Evolutionary conservation across 2,329 filamentous ascomycete species (phyloP), one percentile per base, ranked within the genome.

Genomic region (Rutstroemia sp.): DNA sequence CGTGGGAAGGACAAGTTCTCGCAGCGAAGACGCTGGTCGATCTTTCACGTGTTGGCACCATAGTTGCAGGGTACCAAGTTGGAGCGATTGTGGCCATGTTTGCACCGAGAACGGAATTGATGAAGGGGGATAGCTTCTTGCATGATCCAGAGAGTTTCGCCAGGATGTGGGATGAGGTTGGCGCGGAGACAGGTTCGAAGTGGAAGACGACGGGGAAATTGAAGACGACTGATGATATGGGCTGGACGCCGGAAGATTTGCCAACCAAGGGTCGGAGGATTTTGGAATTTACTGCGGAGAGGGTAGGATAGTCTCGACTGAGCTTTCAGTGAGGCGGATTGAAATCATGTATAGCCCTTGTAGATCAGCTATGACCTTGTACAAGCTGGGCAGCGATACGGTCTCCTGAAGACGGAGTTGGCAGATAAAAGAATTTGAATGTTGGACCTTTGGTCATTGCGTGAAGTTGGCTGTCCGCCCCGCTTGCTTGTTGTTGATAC

Each of bases 1-100:
- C 67, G 25, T 72, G 67, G 63, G 67, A 73, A 1, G 63, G 65
- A 5, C 73, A 76, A 14, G 38, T 51, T n/a, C 46, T 27, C 19
- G 45, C 38, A 16, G 42, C 30, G 56, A 61, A 53, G 44, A 45
- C 8, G 37, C 17, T 50, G 48, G 37, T 66, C n/a, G 25, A 17
- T 5, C 21, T 54, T 17, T 12, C 19, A 19, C 3, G 10, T 12
- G 25, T 44, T 9, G 47, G 49, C 9, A 49, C 37, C 6, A 39
- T 54, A 30, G 23, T 59, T 7, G 25, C 49, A 9, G 46, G 57
- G 6, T 49, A 37, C 17, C 37, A 39, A 25, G 34, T 57, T 25
- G 48, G 54, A 16, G 23, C 14, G 19, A 47, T 17, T 34, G 1
- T 19, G 4, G 27, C 38, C 2, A 50, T 21, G 14, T 27, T 48